phyloP scores from a whole-genome alignment of 768 basidiomycete species.

The Mycena pura region DNA sequence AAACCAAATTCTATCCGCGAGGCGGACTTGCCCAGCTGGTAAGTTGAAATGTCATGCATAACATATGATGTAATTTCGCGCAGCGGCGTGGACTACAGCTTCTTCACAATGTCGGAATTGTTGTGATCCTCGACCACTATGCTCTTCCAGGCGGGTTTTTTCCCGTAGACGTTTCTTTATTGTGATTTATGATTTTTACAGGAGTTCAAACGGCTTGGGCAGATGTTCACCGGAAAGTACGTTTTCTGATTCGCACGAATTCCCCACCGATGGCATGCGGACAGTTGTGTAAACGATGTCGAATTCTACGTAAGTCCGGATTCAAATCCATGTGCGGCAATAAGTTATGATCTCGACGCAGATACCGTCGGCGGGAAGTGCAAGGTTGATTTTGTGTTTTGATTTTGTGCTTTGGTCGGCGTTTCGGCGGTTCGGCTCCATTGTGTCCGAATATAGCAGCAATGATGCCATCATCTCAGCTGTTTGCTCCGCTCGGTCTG shows the following conservation, averaged over 20 bases:
- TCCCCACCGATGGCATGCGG: background rate
- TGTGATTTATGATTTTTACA: constrained; percentile 66
- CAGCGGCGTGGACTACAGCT: constrained; percentile 70
- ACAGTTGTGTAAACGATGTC: constrained; percentile 69
- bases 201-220: constrained; percentile 67
- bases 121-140: constrained; percentile 68
- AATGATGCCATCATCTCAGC: too few relatives aligned
- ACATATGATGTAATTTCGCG: background rate
- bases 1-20: constrained; percentile 66
- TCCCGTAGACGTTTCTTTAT: background rate
- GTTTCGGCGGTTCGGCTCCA: too few relatives aligned
- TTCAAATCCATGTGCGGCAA: background rate
- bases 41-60: constrained; percentile 23
- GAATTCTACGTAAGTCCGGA: constrained; percentile 73
- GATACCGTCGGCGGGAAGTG: too few relatives aligned
- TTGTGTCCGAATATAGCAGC: too few relatives aligned
- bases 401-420: too few relatives aligned
- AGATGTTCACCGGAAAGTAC: constrained; percentile 75
- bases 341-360: too few relatives aligned
- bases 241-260: constrained; percentile 25
- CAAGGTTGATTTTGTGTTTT: too few relatives aligned
- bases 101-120: constrained; percentile 67
- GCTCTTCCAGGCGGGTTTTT: constrained; percentile 54
- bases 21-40: constrained; percentile 76
- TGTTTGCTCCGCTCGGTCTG: too few relatives aligned